A percentile compares a stretch with the other conserved stretches of the same genome.
Evolutionary conservation across 768 basidiomycete species (phyloP).

Genomic region (Boletus sp.): DNA sequence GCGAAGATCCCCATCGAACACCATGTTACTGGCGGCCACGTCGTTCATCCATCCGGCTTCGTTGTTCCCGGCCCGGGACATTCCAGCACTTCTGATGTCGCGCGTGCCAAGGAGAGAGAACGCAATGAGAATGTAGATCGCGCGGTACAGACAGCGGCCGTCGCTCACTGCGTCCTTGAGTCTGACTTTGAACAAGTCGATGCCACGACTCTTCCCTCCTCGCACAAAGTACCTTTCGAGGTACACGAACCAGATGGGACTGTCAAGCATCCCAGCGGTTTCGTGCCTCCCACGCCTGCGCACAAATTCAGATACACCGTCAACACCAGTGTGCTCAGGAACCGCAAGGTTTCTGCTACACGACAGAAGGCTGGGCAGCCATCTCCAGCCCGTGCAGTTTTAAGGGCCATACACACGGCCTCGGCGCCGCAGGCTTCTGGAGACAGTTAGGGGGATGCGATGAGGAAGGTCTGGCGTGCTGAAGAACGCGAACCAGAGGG

Average conservation of each 20-base stretch:
- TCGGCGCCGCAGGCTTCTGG: conserved; percentile 3
- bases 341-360: conserved; percentile 15
- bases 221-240: conserved; percentile 44
- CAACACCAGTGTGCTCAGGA: conserved; percentile 10
- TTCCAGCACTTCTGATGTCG: conserved; percentile 21
- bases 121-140: conserved; percentile 23
- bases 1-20: conserved; percentile 32
- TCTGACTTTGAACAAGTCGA: conserved; percentile 27
- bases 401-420: conserved; percentile 25
- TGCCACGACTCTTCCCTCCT: conserved; percentile 23
- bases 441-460: conserved; percentile 12
- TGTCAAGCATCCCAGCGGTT: conserved; percentile 42
- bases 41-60: conserved; percentile 29
- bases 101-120: conserved; percentile 25
- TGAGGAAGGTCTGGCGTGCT: background rate
- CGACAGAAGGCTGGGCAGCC: conserved; percentile 10
- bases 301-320: conserved; percentile 33
- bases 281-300: conserved; percentile 42
- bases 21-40: conserved; percentile 9
- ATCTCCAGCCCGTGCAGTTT: conserved; percentile 12
- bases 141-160: conserved; percentile 30
- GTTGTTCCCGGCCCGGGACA: conserved; percentile 32
- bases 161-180: conserved; percentile 33
- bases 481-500: background rate
- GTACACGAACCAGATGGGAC: conserved; percentile 37